Conservation (phyloP, 805 yeast genomes). For the Clavispora vitiphila region DNA sequence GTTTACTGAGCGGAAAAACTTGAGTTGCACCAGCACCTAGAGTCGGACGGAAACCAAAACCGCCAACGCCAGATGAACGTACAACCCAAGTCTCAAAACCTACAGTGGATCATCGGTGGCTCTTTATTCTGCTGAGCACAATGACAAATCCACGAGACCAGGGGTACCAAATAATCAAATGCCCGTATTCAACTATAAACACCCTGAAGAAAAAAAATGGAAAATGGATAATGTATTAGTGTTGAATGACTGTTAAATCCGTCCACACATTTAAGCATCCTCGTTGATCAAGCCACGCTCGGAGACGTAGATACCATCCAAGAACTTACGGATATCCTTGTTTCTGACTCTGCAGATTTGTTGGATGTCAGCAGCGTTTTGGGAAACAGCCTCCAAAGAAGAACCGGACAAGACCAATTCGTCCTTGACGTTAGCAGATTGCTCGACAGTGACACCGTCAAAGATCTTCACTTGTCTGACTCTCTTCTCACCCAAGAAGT, state of each 20-base stretch:
- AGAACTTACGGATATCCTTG: constrained; percentile 99
- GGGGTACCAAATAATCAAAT: constrained; percentile 19
- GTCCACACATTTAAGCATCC: constrained; percentile 32
- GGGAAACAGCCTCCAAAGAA: constrained; percentile 96
- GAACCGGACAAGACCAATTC: constrained; percentile 90
- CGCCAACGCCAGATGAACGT: background rate
- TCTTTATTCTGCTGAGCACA: constrained; percentile 39
- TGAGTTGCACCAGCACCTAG: background rate
- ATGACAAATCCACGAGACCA: constrained; percentile 31
- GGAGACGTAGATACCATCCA: constrained; percentile 99
- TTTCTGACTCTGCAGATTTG: constrained; percentile 98
- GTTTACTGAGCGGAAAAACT: background rate
- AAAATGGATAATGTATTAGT: constrained; percentile 22
- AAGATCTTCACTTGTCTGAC: constrained; percentile 82
- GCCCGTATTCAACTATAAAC: constrained; percentile 26
- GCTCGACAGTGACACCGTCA: constrained; percentile 85
- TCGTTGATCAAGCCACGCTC: constrained; percentile 85
- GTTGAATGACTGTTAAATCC: constrained; percentile 3
- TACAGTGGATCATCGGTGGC: constrained; percentile 43
- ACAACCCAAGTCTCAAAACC: constrained; percentile 11
- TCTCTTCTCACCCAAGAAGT: constrained; percentile 99
- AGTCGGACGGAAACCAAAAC: background rate
- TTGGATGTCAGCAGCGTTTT: constrained; percentile 97
- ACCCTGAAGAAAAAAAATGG: constrained; percentile 15
- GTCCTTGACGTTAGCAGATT: constrained; percentile 85